Evolutionary conservation across 441 rosid species (phyloP).

Genomic region (Adansonia grandidieri): DNA sequence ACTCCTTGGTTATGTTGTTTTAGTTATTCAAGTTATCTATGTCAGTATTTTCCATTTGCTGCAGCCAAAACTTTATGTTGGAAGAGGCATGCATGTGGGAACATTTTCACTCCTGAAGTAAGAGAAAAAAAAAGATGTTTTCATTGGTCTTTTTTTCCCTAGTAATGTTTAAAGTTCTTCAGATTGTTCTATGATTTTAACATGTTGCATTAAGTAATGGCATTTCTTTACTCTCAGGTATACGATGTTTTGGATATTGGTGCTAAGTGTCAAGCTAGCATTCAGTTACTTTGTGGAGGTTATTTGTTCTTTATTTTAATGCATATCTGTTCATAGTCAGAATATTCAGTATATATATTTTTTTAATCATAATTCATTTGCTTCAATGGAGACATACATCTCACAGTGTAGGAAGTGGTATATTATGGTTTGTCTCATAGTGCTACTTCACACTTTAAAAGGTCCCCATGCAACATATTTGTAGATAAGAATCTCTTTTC

Average conservation of each 20-base stretch:
- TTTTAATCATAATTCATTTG: constrained; percentile 27
- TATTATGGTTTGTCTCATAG: neutral
- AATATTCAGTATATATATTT: neutral
- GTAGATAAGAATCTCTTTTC: neutral
- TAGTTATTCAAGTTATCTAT: neutral
- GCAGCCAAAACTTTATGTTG: constrained; percentile 90
- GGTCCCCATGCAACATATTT: constrained; percentile 17
- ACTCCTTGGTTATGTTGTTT: constrained; percentile 1
- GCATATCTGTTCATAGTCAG: constrained; percentile 11
- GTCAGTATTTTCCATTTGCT: constrained; percentile 16
- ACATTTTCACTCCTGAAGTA: constrained; percentile 77
- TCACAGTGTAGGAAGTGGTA: neutral
- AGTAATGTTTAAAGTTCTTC: constrained; percentile 7
- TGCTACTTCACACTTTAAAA: neutral
- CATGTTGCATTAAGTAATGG: constrained; percentile 22
- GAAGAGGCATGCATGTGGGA: constrained; percentile 99
- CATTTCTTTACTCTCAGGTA: constrained; percentile 59
- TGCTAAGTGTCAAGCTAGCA: constrained; percentile 88
- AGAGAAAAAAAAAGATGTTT: constrained; percentile 35
- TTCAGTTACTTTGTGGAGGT: constrained; percentile 99
- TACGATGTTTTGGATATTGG: constrained; percentile 89
- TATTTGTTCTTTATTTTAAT: constrained; percentile 20
- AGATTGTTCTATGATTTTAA: constrained; percentile 22
- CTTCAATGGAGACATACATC: constrained; percentile 29
- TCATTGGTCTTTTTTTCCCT: constrained; percentile 23